Percentiles rank a stretch among this genome's conserved stretches.
Conservation (phyloP, 2,329 filamentous ascomycete species). For the Diaporthe longicolla region DNA sequence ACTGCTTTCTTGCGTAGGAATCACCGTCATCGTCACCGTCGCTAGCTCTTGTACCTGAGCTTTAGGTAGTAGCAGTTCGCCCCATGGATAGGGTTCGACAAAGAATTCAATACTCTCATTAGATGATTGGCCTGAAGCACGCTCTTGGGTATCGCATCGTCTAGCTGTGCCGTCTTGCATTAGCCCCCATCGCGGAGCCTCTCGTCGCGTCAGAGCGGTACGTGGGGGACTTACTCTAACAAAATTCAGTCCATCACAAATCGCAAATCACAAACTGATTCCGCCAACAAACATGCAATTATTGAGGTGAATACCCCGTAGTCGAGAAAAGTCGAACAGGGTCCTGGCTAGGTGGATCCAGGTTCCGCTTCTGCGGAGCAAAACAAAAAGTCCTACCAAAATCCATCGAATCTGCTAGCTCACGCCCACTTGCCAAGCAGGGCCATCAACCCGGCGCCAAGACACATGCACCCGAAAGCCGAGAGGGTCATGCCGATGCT, state of each 20-base stretch:
- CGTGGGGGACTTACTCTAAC: conserved; percentile 35
- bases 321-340: background rate
- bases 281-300: conserved; percentile 12
- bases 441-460: conserved; percentile 62
- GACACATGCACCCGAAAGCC: conserved; percentile 54
- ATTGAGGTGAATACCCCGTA: conserved; percentile 10
- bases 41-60: background rate
- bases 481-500: conserved; percentile 55
- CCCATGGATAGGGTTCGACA: background rate
- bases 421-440: conserved; percentile 66
- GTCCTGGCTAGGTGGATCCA: background rate
- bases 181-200: conserved; percentile 32
- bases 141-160: conserved; percentile 31
- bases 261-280: background rate
- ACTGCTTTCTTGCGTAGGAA: background rate
- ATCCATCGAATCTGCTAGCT: conserved; percentile 19
- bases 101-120: conserved; percentile 39
- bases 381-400: background rate
- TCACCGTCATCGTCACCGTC: background rate
- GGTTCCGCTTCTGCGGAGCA: background rate
- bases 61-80: conserved; percentile 4
- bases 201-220: background rate
- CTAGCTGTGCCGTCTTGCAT: conserved; percentile 29
- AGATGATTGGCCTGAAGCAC: conserved; percentile 27
- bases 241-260: conserved; percentile 8